Percentiles rank a stretch among this genome's conserved stretches.
These are phyloP conservation scores for Terfezia claveryi DNA, from an alignment of 495 filamentous ascomycete species.

Conservation along the genomic window DNA sequence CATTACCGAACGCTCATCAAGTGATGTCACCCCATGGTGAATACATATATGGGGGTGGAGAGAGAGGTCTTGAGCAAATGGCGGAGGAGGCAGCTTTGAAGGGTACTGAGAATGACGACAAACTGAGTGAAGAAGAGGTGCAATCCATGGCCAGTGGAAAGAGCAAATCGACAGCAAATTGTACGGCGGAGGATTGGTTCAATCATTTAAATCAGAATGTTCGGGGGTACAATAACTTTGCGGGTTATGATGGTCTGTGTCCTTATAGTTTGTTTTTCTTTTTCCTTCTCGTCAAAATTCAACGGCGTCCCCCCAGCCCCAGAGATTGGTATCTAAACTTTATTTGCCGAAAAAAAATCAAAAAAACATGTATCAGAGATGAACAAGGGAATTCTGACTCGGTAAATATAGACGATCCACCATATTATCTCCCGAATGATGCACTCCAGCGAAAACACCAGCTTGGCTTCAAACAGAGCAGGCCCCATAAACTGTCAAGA, in stretches of 20 bases:
- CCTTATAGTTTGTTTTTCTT: neutral
- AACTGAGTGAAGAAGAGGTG: neutral
- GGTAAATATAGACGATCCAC: conserved; percentile 15
- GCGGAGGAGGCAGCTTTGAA: conserved; percentile 2
- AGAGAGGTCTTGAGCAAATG: conserved; percentile 8
- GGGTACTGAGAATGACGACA: neutral
- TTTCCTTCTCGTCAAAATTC: neutral
- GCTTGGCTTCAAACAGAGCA: neutral
- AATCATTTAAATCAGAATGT: conserved; percentile 16
- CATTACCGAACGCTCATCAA: no score
- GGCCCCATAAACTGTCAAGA: neutral
- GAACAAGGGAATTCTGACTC: neutral
- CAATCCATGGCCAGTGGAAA: neutral
- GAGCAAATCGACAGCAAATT: conserved; percentile 5
- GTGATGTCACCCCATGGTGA: no score
- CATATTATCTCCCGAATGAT: conserved; percentile 14
- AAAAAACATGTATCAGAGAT: neutral
- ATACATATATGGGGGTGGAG: neutral
- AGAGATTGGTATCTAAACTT: neutral
- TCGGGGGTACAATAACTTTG: conserved; percentile 12
- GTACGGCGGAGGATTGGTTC: conserved; percentile 18
- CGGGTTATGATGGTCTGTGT: conserved; percentile 14
- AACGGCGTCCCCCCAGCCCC: neutral
- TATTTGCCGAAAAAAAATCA: no score
- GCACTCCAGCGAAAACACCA: conserved; percentile 1